Evolutionary conservation across 768 basidiomycete genomes (phyloP), one percentile per base, ranked within the genome.

Genomic region (Crucibulum laeve): DNA sequence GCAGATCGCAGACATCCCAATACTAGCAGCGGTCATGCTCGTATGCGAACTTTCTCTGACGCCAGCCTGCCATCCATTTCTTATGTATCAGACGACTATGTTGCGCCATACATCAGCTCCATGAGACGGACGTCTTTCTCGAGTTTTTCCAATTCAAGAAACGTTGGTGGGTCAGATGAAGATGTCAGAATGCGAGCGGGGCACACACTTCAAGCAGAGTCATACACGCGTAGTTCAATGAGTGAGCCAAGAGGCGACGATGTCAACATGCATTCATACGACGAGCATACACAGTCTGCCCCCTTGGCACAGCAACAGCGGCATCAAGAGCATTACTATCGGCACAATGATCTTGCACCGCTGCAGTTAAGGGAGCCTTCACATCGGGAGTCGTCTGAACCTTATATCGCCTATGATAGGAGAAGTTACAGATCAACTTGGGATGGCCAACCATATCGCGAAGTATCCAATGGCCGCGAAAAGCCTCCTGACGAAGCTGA

Each of bases 41-140:
- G n/a, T n/a, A n/a, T 32, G 28, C 28, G 28, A 11, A 32, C 28
- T 11, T 11, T 32, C 11, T 32, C 28, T 11, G 28, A 32, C 28
- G 28, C 28, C 15, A 32, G 11, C 11, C 11, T 32, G 11, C 28
- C 28, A 11, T 11, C 28, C 11, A 32, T 15, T 11, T 32, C 28
- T 21, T 30, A 15, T 25, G 38, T 14, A 8, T 25, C 25, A 40
- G 1, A 18, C 25, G 35, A 41, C 17, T 4, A 23, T 11, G 11
- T 15, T 11, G 25, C 28, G 15, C 14, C 38, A 32, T 51, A 42
- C 38, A 43, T 54, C n/a, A 51, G 52, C 39, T 42, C 50, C 7
- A 48, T 54, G 38, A 48, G 51, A 17, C 42, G 48, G 18, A 52
- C 53, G 5, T 53, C 50, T 14, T 53, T 39, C 37, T 54, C 48